Conservation (phyloP, 1,284 basidiomycete genomes). For the Sporisorium graminicola region DNA sequence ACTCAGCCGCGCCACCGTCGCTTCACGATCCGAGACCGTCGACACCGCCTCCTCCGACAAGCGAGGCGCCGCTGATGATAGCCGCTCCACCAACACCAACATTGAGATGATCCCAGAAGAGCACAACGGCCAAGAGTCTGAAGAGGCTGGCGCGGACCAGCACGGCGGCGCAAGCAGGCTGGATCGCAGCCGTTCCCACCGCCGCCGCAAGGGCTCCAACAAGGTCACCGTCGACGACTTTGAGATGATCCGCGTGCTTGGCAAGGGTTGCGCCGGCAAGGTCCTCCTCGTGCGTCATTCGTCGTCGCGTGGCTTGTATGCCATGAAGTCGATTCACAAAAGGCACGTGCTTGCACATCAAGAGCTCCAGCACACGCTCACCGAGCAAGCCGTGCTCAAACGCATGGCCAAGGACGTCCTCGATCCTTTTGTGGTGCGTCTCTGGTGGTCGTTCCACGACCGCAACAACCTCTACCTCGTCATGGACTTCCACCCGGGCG, state of each 20-base stretch:
- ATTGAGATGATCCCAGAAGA: constrained; percentile 62
- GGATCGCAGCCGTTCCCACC: constrained; percentile 15
- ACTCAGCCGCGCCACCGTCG: constrained; percentile 31
- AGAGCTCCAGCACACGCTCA: constrained; percentile 68
- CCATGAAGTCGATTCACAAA: constrained; percentile 69
- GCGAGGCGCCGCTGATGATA: constrained; percentile 36
- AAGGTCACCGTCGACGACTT: constrained; percentile 77
- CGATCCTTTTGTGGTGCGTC: constrained; percentile 68
- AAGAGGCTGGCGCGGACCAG: constrained; percentile 21
- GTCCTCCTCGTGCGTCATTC: constrained; percentile 67
- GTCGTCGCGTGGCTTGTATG: constrained; percentile 58
- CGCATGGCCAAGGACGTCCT: constrained; percentile 76
- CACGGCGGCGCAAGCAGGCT: constrained; percentile 6
- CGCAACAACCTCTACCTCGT: constrained; percentile 68
- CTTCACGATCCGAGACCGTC: constrained; percentile 32
- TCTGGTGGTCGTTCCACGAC: constrained; percentile 70
- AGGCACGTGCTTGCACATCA: constrained; percentile 69
- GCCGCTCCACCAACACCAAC: constrained; percentile 43
- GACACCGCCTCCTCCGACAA: constrained; percentile 35
- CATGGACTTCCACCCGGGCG: constrained; percentile 90
- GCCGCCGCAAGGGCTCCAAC: constrained; percentile 44
- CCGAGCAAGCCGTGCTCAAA: constrained; percentile 73
- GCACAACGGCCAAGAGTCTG: constrained; percentile 26
- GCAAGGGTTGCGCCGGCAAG: constrained; percentile 69
- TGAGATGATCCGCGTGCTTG: constrained; percentile 68